A percentile compares a stretch with the other conserved stretches of the same genome.
Conservation (phyloP, 2,329 filamentous ascomycete genomes). For the Grosmannia penicillata region DNA sequence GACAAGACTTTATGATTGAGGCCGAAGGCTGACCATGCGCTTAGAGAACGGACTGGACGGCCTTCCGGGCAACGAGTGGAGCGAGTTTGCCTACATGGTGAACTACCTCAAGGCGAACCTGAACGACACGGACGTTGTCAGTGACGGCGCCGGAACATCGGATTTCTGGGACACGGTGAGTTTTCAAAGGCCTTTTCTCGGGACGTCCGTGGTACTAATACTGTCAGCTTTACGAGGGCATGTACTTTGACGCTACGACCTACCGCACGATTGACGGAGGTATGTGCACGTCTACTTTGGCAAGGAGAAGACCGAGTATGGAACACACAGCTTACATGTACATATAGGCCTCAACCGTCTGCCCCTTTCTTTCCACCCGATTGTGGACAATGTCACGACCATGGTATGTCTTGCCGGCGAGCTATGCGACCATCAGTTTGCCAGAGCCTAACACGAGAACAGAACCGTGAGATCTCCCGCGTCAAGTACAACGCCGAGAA, state of each 20-base stretch:
- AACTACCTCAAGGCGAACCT: constrained; percentile 39
- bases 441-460: too few species aligned
- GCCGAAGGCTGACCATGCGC: background rate
- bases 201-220: too few species aligned
- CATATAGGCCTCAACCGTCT: constrained; percentile 30
- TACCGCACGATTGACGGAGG: constrained; percentile 51
- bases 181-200: too few species aligned
- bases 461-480: constrained; percentile 40
- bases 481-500: constrained; percentile 35
- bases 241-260: constrained; percentile 43
- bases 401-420: too few species aligned
- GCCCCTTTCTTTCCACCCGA: constrained; percentile 46
- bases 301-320: too few species aligned
- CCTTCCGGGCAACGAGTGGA: constrained; percentile 45
- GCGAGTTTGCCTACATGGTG: constrained; percentile 46
- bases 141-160: constrained; percentile 24
- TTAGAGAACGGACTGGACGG: constrained; percentile 20
- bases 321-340: too few species aligned
- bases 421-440: too few species aligned
- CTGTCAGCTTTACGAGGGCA: constrained; percentile 33
- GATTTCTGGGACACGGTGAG: constrained; percentile 29
- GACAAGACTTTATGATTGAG: background rate
- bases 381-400: constrained; percentile 40
- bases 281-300: constrained; percentile 4
- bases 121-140: constrained; percentile 37